Conservation (phyloP, 805 yeast species). For the Sporopachydermia lactativora region DNA sequence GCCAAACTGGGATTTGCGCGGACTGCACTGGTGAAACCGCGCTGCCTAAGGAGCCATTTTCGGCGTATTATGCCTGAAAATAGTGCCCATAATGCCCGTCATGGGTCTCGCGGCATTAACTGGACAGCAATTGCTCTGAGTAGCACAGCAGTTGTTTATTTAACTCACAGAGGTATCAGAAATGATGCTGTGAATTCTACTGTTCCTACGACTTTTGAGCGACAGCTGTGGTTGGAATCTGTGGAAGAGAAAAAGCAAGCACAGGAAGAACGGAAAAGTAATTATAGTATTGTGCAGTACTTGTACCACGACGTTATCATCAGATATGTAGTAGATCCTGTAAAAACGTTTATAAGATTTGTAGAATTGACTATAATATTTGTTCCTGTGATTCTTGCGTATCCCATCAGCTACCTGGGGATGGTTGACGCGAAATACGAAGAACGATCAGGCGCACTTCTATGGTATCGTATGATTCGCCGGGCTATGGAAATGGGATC, state of each 20-base stretch:
- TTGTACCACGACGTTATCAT: not conserved
- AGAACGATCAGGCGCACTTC: constrained; percentile 43
- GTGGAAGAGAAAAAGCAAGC: not conserved
- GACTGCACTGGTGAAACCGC: too few species aligned
- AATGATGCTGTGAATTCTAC: too few species aligned
- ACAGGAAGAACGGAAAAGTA: not conserved
- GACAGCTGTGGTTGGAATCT: not conserved
- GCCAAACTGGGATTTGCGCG: too few species aligned
- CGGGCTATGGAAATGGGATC: constrained; percentile 73
- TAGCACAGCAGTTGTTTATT: constrained; percentile 16
- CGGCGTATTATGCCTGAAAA: too few species aligned
- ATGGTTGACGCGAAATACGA: constrained; percentile 20
- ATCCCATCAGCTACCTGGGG: constrained; percentile 49
- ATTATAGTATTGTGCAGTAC: not conserved
- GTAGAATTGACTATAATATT: constrained; percentile 52
- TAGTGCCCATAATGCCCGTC: too few species aligned
- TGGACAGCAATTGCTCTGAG: too few species aligned
- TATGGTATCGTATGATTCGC: constrained; percentile 61
- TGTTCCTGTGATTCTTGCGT: constrained; percentile 46
- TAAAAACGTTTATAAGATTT: constrained; percentile 54
- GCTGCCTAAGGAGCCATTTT: too few species aligned
- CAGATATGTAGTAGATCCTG: constrained; percentile 46
- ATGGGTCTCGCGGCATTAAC: too few species aligned
- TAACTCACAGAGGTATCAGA: not conserved
- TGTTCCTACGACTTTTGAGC: not conserved